Evolutionary conservation across 177 flowering plant genomes (phyloP).

Genomic region (Vitis hybrid): DNA sequence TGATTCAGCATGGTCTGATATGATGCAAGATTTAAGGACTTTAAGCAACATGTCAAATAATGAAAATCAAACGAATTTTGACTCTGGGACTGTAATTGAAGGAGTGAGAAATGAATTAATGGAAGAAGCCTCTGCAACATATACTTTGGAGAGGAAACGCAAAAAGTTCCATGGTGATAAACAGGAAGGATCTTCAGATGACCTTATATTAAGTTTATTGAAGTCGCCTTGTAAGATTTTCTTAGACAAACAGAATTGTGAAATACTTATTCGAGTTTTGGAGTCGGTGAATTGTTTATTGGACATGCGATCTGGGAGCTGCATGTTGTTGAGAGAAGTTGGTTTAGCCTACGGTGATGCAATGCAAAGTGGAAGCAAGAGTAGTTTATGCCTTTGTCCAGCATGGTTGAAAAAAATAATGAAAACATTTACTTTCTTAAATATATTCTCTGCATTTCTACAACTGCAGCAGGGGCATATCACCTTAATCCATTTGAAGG

Average conservation of each 20-base stretch:
- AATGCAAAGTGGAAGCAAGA: not conserved
- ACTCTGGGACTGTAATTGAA: not conserved
- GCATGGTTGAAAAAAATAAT: constrained; percentile 64
- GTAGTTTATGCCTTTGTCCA: constrained; percentile 62
- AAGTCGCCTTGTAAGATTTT: constrained; percentile 16
- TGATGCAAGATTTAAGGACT: constrained; percentile 65
- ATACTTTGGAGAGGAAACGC: constrained; percentile 22
- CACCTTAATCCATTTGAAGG: constrained; percentile 35
- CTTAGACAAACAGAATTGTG: constrained; percentile 33
- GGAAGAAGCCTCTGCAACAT: constrained; percentile 1
- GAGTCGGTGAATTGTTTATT: constrained; percentile 56
- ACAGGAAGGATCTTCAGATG: constrained; percentile 20
- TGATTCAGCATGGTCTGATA: constrained; percentile 66
- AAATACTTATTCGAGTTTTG: constrained; percentile 37
- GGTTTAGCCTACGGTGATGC: constrained; percentile 1
- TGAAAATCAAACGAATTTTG: constrained; percentile 13
- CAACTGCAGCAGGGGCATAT: constrained; percentile 34
- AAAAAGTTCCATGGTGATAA: constrained; percentile 20
- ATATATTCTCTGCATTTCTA: constrained; percentile 48
- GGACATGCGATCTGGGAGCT: constrained; percentile 36
- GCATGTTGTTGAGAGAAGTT: constrained; percentile 45
- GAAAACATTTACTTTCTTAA: constrained; percentile 65
- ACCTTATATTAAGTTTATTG: constrained; percentile 34
- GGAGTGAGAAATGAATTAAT: constrained; percentile 5
- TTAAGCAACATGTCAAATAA: constrained; percentile 19